phyloP scores from a whole-genome alignment of 305 asterid species.

The Caryopteris hybrid region DNA sequence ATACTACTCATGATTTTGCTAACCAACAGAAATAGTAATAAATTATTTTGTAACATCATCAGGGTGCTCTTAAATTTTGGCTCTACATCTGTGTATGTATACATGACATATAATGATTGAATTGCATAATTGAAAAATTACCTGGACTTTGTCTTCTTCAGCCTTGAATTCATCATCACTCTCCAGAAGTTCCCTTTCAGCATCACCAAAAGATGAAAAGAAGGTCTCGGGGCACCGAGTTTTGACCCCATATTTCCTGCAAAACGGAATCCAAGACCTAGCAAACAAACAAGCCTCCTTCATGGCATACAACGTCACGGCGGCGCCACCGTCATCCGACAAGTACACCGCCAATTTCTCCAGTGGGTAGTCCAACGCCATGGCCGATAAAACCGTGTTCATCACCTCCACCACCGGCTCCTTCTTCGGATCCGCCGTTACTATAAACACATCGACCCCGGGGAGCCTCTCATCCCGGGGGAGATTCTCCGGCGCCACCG shows the following conservation, averaged over 20 bases:
- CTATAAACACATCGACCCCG: constrained; percentile 56
- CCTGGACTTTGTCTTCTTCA: constrained; percentile 53
- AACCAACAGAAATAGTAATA: background rate
- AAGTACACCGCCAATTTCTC: constrained; percentile 76
- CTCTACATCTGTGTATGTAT: background rate
- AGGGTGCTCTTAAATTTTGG: no score
- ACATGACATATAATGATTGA: background rate
- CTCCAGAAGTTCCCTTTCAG: constrained; percentile 38
- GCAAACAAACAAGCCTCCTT: constrained; percentile 64
- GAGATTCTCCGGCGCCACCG: constrained; percentile 50
- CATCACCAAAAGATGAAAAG: constrained; percentile 50
- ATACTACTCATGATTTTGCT: background rate
- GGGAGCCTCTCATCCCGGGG: constrained; percentile 43
- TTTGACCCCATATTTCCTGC: constrained; percentile 56
- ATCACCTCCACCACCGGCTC: constrained; percentile 84
- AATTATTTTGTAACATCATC: background rate
- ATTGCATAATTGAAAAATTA: background rate
- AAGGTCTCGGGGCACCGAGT: constrained; percentile 71
- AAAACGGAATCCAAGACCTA: constrained; percentile 61
- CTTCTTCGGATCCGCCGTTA: constrained; percentile 72
- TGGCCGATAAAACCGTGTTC: constrained; percentile 84
- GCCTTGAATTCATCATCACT: constrained; percentile 46
- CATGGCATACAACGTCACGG: constrained; percentile 56
- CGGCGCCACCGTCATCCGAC: constrained; percentile 81
- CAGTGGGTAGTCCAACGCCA: constrained; percentile 72